Conservation (phyloP, 768 basidiomycete genomes). For the Agrocybe pediades region DNA sequence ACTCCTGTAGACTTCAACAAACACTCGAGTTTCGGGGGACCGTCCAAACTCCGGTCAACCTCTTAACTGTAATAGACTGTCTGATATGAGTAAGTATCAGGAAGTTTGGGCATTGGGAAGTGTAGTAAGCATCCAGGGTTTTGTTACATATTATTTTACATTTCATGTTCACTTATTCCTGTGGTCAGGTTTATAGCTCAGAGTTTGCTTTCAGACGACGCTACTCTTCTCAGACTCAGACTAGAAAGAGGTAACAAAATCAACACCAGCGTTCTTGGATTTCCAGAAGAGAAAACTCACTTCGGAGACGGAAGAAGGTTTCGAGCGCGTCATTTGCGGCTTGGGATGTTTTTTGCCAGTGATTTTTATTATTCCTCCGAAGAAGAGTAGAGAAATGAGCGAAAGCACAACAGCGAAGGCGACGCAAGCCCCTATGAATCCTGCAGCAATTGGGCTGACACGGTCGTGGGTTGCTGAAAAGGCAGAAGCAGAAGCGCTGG, state of each 20-base stretch:
- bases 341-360: constrained; percentile 16
- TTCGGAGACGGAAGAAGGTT: too few species aligned
- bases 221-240: constrained; percentile 7
- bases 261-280: background rate
- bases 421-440: constrained; percentile 65
- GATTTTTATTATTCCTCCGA: constrained; percentile 40
- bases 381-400: constrained; percentile 38
- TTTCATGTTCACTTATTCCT: too few species aligned
- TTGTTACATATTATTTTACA: too few species aligned
- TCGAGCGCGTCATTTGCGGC: too few species aligned
- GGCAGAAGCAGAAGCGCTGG: constrained; percentile 26
- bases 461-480: constrained; percentile 28
- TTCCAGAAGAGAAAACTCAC: background rate
- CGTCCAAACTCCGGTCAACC: too few species aligned
- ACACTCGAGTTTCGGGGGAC: too few species aligned
- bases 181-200: too few species aligned
- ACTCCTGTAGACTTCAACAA: too few species aligned
- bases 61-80: too few species aligned
- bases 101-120: too few species aligned
- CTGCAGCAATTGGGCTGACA: constrained; percentile 62
- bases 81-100: too few species aligned
- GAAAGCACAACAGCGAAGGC: constrained; percentile 42
- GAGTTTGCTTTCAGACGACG: background rate
- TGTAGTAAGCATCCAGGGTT: too few species aligned
- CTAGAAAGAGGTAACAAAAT: background rate